Evolutionary conservation across 805 yeast species (phyloP), one percentile per base, ranked within the genome.

Genomic region (Sugiyamaella chiloensis): DNA sequence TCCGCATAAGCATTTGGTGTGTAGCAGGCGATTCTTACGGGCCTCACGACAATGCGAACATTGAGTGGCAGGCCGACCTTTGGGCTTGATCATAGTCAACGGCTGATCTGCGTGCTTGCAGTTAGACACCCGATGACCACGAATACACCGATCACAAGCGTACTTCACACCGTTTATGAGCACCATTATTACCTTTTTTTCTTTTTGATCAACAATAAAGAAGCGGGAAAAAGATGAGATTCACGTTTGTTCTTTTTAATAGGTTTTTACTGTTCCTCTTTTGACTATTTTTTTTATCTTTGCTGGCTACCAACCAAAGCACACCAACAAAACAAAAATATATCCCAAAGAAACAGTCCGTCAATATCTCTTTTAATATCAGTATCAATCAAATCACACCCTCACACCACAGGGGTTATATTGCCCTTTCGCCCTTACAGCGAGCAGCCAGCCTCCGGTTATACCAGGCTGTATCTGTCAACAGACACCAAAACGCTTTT

Each of bases 61-160:
- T 60, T 89, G 96, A 1, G 96, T 83, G 0, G 96, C 81, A 1
- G 99, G 99, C 48, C 99, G 74, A 2, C 99, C 99, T 63, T 93
- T 93, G 14, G 96, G 96, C 62, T 93, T 93, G 64, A 93, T 91
- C 86, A 85, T 85, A 63, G 86, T 83, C 56, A 93, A 70, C 3
- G 95, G 95, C 60, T 87, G 87, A 56, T 93, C 96, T 0, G 90
- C 80, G 64, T 93, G 99, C 39, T 84, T 82, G 67, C 99, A 93
- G 2, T 95, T 81, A 1, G 96, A 86, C 40, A 91, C 99, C 46
- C 99, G 73, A 62, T 93, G 99, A 37, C 99, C 99, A 52, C 99
- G 76, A 42, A 93, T 90, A 67, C 99, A 91, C 51, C 96, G 72
- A 55, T 89, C 96, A 65, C 99, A 91, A 50, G 99, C 98, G 66